phyloP scores from a whole-genome alignment of 306 rosid genomes.

The Pyrus betulifolia region DNA sequence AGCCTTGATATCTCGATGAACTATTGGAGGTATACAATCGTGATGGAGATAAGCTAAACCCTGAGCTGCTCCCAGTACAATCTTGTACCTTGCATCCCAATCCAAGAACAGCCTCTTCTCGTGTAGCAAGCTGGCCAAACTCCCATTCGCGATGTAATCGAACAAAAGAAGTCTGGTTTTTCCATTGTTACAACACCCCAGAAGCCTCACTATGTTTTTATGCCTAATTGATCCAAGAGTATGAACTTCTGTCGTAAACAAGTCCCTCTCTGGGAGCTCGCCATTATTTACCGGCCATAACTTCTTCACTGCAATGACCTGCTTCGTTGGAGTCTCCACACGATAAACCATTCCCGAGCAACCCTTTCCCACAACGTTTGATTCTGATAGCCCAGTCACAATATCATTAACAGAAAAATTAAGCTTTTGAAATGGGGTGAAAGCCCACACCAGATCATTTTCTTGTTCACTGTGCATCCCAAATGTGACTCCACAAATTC shows the following conservation, averaged over 20 bases:
- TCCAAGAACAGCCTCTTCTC: slow-evolving; percentile 80
- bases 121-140: slow-evolving; percentile 67
- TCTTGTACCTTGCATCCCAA: slow-evolving; percentile 91
- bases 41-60: slow-evolving; percentile 96
- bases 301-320: slow-evolving; percentile 87
- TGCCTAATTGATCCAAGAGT: slow-evolving; percentile 89
- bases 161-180: slow-evolving; percentile 72
- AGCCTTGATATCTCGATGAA: slow-evolving; percentile 79
- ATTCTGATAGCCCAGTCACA: slow-evolving; percentile 56
- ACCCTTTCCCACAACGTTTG: slow-evolving; percentile 81
- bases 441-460: slow-evolving; percentile 61
- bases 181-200: slow-evolving; percentile 79
- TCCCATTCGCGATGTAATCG: slow-evolving; percentile 83
- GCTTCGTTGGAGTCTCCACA: slow-evolving; percentile 81
- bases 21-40: slow-evolving; percentile 81
- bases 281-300: slow-evolving; percentile 63
- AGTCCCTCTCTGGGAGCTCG: slow-evolving; percentile 61
- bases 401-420: slow-evolving; percentile 69
- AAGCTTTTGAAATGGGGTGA: slow-evolving; percentile 86
- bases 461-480: slow-evolving; percentile 37
- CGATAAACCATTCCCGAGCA: slow-evolving; percentile 84
- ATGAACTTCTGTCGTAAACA: slow-evolving; percentile 73
- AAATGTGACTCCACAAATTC: slow-evolving; percentile 37
- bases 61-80: slow-evolving; percentile 76
- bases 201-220: slow-evolving; percentile 79